phyloP scores from a whole-genome alignment of 345 rosid species.

The Carallia pectinifolia region DNA sequence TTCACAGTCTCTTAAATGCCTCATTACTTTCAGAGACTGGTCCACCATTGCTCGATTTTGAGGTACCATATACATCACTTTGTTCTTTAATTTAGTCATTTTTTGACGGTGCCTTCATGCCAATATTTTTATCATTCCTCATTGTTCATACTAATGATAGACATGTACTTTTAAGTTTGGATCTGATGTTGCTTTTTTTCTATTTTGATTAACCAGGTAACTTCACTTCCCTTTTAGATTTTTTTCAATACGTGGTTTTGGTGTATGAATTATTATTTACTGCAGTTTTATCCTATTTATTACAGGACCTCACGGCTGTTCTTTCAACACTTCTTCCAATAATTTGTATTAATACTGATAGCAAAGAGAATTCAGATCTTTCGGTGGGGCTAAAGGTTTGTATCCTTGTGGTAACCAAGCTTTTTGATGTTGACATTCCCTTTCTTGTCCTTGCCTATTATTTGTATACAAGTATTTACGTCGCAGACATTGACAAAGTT shows the following conservation, averaged over 20 bases:
- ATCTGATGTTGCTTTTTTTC: neutral
- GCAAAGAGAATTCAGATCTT: constrained; percentile 57
- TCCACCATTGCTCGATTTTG: constrained; percentile 96
- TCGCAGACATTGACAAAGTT: too few relatives aligned
- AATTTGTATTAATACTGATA: constrained; percentile 59
- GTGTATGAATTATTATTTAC: constrained; percentile 1
- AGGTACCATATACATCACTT: constrained; percentile 44
- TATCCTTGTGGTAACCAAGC: constrained; percentile 4
- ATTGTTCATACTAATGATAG: neutral
- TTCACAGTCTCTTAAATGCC: constrained; percentile 68
- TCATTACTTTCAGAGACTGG: constrained; percentile 85
- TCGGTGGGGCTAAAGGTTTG: constrained; percentile 80
- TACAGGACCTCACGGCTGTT: constrained; percentile 80
- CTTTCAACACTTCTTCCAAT: constrained; percentile 88
- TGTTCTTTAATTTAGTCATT: neutral
- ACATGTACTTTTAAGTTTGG: neutral
- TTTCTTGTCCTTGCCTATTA: constrained; percentile 11
- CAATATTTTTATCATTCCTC: neutral
- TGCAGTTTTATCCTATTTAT: constrained; percentile 12
- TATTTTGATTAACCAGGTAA: neutral
- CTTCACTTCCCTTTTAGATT: neutral
- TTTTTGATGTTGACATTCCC: neutral
- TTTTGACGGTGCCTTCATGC: neutral
- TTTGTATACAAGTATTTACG: too few relatives aligned
- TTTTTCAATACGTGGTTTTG: neutral